A percentile compares a stretch with the other conserved stretches of the same genome.
These are phyloP conservation scores for Cardamine chenopodiifolia DNA, from an alignment of 345 rosid genomes.

Conservation along the genomic window DNA sequence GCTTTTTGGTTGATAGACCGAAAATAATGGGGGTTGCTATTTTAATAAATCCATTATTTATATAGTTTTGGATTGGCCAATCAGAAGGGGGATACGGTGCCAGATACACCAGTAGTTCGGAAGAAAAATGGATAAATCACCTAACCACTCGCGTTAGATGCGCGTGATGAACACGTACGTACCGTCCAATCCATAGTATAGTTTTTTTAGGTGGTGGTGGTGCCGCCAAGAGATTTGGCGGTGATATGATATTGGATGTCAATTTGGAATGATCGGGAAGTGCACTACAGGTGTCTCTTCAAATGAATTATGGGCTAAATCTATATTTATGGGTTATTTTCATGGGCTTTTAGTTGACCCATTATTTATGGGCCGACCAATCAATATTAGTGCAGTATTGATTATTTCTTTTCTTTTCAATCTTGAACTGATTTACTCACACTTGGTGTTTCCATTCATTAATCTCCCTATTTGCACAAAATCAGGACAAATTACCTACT, in stretches of 20 bases:
- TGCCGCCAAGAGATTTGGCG: constrained; percentile 3
- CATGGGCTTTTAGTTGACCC: constrained; percentile 10
- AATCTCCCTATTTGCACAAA: not conserved
- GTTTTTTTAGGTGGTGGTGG: not conserved
- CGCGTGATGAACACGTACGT: not conserved
- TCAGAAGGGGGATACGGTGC: constrained; percentile 8
- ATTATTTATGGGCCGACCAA: not conserved
- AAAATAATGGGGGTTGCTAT: constrained; percentile 19
- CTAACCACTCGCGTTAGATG: constrained; percentile 24
- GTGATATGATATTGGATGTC: not conserved
- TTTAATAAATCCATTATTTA: not conserved
- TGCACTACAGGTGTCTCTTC: not conserved
- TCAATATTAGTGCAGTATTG: not conserved
- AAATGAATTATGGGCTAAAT: not conserved
- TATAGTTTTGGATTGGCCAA: constrained; percentile 12
- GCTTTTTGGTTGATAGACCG: constrained; percentile 20
- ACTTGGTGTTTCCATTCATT: not conserved
- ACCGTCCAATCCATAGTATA: not conserved
- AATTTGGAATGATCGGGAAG: not conserved
- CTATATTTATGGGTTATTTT: not conserved
- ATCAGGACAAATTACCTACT: not conserved
- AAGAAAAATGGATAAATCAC: not conserved
- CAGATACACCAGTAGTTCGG: constrained; percentile 1
- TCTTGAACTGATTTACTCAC: not conserved
- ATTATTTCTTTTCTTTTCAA: not conserved